phyloP scores from a whole-genome alignment of 1,284 basidiomycete genomes.

The Moesziomyces aphidis region DNA sequence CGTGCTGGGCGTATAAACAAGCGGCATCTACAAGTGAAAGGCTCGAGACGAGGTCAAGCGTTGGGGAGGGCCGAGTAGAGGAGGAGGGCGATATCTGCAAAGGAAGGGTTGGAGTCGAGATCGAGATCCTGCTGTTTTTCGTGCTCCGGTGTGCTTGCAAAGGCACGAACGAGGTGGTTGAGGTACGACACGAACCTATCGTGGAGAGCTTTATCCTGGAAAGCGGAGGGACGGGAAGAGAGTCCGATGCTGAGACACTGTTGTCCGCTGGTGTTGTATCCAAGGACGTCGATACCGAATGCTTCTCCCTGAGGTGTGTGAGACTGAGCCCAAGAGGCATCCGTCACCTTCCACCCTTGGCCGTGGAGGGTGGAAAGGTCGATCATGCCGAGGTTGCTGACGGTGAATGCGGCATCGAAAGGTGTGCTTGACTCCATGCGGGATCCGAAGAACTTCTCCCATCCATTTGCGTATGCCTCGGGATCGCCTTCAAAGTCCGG shows the following conservation, averaged over 20 bases:
- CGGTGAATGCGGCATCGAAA: constrained; percentile 12
- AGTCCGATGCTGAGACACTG: constrained; percentile 17
- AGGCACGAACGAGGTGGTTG: background rate
- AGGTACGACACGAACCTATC: constrained; percentile 5
- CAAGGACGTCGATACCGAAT: constrained; percentile 24
- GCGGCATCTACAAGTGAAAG: too few relatives aligned
- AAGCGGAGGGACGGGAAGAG: constrained; percentile 6
- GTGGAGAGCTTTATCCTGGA: constrained; percentile 1
- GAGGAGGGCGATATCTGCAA: background rate
- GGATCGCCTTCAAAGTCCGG: constrained; percentile 23
- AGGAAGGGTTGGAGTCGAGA: background rate
- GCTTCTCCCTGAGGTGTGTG: constrained; percentile 22
- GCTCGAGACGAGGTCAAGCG: background rate
- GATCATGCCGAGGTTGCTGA: constrained; percentile 30
- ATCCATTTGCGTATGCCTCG: constrained; percentile 12
- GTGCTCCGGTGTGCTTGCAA: background rate
- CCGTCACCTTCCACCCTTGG: background rate
- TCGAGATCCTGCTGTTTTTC: background rate
- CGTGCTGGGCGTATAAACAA: background rate
- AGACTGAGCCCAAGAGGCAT: constrained; percentile 16
- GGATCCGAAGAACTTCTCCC: constrained; percentile 32
- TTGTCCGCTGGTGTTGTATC: background rate
- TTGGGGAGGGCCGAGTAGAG: background rate
- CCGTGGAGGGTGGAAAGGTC: background rate
- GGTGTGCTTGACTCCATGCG: background rate